Evolutionary conservation across 805 yeast species (phyloP).

Genomic region (Yarrowia sp.): DNA sequence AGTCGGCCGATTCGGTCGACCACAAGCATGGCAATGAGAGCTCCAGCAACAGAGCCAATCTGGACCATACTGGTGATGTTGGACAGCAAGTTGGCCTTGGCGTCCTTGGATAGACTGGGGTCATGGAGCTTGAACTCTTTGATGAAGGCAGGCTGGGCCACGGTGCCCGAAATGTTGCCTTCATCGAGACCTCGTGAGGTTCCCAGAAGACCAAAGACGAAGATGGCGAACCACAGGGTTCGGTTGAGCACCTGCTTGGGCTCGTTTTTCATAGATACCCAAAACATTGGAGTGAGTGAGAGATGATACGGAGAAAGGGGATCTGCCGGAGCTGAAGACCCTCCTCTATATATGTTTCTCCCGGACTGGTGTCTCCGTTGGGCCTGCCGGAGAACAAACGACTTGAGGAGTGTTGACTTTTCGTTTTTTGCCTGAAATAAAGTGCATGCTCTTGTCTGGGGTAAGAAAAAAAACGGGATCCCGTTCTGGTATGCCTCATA

Average conservation of each 20-base stretch:
- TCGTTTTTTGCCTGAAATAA: conserved; percentile 5
- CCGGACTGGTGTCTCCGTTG: background rate
- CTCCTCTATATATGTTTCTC: conserved; percentile 3
- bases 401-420: background rate
- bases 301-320: background rate
- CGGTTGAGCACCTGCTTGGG: conserved; percentile 48
- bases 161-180: conserved; percentile 58
- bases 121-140: conserved; percentile 56
- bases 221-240: conserved; percentile 55
- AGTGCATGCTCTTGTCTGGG: conserved; percentile 3
- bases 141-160: conserved; percentile 56
- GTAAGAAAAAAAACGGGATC: conserved; percentile 2
- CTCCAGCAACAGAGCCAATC: conserved; percentile 62
- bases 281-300: conserved; percentile 6
- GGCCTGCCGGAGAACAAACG: conserved; percentile 7
- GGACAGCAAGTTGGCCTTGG: conserved; percentile 58
- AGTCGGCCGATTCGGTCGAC: conserved; percentile 62
- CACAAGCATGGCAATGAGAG: conserved; percentile 57
- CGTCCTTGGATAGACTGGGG: conserved; percentile 48
- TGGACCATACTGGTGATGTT: conserved; percentile 67
- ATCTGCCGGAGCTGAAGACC: background rate
- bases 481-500: background rate
- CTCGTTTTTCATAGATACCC: conserved; percentile 36
- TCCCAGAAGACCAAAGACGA: conserved; percentile 63
- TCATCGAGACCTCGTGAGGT: conserved; percentile 66